Evolutionary conservation across 306 rosid species (phyloP).

Genomic region (Bauhinia variegata): DNA sequence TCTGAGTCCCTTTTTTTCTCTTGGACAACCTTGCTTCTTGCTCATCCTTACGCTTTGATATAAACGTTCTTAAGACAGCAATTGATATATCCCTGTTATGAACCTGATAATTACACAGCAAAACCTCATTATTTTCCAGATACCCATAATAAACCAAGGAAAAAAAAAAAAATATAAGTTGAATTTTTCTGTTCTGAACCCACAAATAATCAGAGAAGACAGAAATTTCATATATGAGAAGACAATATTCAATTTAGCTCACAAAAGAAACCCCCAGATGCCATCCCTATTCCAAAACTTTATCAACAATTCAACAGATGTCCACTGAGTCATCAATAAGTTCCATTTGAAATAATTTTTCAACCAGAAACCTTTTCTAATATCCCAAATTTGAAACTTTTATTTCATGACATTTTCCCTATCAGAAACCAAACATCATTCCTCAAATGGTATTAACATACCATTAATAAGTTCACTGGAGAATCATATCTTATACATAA

Average conservation of each 20-base stretch:
- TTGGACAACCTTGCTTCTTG: slow-evolving; percentile 64
- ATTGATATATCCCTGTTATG: slow-evolving; percentile 93
- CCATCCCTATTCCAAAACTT: not conserved
- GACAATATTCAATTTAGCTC: not conserved
- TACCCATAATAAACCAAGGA: not conserved
- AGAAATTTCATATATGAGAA: not conserved
- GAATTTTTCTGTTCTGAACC: not conserved
- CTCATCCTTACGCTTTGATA: slow-evolving; percentile 69
- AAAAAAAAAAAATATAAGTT: not conserved
- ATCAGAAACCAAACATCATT: slow-evolving; percentile 7
- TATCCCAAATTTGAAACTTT: not conserved
- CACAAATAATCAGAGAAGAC: not conserved
- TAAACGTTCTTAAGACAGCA: slow-evolving; percentile 87
- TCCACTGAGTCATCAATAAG: no score
- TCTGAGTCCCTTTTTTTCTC: slow-evolving; percentile 50
- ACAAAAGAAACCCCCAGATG: slow-evolving; percentile 8
- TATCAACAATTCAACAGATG: not conserved
- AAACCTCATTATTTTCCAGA: slow-evolving; percentile 1
- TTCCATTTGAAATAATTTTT: not conserved
- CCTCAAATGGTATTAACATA: not conserved
- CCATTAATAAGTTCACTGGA: slow-evolving; percentile 9
- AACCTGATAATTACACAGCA: slow-evolving; percentile 58
- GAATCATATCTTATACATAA: slow-evolving; percentile 3
- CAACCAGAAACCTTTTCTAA: not conserved
- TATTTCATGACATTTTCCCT: not conserved